Conservation (phyloP, 208 protist genomes). For the Leishmania braziliensis region DNA sequence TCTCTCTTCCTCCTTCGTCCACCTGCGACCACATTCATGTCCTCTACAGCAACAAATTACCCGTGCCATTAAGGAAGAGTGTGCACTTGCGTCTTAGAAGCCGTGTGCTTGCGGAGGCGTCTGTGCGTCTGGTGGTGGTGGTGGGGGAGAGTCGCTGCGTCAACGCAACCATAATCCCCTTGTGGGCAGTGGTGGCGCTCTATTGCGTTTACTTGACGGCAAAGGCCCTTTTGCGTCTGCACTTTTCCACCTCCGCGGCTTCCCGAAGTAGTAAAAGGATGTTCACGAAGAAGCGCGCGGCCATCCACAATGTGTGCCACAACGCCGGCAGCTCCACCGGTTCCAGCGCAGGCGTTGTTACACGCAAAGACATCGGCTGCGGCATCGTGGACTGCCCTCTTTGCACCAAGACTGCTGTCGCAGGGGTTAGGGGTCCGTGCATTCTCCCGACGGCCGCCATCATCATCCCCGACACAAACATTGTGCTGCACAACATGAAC, state of each 20-base stretch:
- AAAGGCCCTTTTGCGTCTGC: not conserved
- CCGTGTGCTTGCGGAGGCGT: not conserved
- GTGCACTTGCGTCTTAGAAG: not conserved
- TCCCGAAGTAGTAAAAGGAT: slow-evolving; percentile 25
- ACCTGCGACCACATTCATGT: not conserved
- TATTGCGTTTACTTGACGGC: not conserved
- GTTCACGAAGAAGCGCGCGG: slow-evolving; percentile 77
- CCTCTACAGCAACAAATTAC: not conserved
- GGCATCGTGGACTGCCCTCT: slow-evolving; percentile 61
- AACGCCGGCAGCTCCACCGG: slow-evolving; percentile 11
- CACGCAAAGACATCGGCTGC: slow-evolving; percentile 85
- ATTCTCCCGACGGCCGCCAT: slow-evolving; percentile 39
- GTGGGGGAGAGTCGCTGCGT: not conserved
- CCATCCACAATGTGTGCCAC: slow-evolving; percentile 55
- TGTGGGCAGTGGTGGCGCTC: not conserved
- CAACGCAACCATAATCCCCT: not conserved
- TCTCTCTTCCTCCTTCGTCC: not conserved
- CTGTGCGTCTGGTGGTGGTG: not conserved
- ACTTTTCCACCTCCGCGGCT: not conserved
- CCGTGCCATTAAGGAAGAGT: not conserved
- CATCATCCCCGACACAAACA: slow-evolving; percentile 90
- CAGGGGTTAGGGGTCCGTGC: slow-evolving; percentile 21
- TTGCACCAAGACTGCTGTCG: slow-evolving; percentile 42
- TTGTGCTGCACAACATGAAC: slow-evolving; percentile 94
- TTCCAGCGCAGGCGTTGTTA: slow-evolving; percentile 37